A percentile compares a stretch with the other conserved stretches of the same genome.
Conservation (phyloP, 306 rosid genomes). For the Urtica urens region DNA sequence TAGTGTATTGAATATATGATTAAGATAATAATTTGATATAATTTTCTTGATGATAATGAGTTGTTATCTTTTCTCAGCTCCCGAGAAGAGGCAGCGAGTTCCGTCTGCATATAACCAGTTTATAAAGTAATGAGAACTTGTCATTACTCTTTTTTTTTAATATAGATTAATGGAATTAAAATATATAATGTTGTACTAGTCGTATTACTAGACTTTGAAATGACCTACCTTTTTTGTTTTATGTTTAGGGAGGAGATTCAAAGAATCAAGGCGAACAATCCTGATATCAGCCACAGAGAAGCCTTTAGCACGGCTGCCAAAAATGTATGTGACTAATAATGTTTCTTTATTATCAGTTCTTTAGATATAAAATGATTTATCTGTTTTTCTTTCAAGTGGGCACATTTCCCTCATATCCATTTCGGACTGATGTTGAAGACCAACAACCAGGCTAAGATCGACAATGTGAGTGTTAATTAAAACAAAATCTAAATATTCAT, state of each 20-base stretch:
- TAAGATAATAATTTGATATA: too few relatives aligned
- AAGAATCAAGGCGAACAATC: slow-evolving; percentile 95
- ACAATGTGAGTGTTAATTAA: slow-evolving; percentile 76
- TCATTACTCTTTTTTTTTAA: slow-evolving; percentile 3
- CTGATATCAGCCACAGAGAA: slow-evolving; percentile 92
- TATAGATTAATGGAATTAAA: too few relatives aligned
- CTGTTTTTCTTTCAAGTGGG: slow-evolving; percentile 49
- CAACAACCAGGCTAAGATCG: slow-evolving; percentile 72
- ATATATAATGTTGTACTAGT: too few relatives aligned
- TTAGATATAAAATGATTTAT: background rate
- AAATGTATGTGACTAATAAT: slow-evolving; percentile 60
- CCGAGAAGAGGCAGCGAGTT: slow-evolving; percentile 99
- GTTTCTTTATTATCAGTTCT: background rate
- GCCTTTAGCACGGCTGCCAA: slow-evolving; percentile 98
- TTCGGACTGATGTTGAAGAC: slow-evolving; percentile 88
- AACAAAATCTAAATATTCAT: background rate
- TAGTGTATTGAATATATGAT: too few relatives aligned
- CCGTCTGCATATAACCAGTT: slow-evolving; percentile 99
- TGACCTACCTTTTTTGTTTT: background rate
- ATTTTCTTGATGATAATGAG: slow-evolving; percentile 16
- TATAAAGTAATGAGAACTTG: slow-evolving; percentile 54
- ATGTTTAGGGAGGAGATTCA: slow-evolving; percentile 83
- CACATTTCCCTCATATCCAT: slow-evolving; percentile 96
- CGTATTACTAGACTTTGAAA: background rate
- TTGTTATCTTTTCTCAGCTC: slow-evolving; percentile 82